Evolutionary conservation across 176 grass and related monocot species (phyloP), one percentile per base, ranked within the genome.

Genomic region (Carex scoparia): DNA sequence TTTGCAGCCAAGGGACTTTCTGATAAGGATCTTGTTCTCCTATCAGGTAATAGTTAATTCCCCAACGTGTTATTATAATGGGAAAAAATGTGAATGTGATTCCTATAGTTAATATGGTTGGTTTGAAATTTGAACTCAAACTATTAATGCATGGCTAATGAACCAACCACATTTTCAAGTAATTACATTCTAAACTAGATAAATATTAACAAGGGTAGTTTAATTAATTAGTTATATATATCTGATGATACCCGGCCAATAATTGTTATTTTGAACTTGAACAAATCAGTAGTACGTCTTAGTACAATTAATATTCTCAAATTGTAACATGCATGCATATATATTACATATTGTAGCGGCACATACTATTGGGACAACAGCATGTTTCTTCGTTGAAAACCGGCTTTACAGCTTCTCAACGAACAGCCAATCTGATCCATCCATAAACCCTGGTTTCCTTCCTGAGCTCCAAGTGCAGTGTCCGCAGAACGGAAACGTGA

Each of bases 351-450:
- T 23, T 23, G 44, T 76, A 94, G 92, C 92, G n/a, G 94, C 94
- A 51, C 94, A 97, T 86, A 97, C 94, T 10, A 93, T 97, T 31
- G 94, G 94, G 5, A 94, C 94, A 7, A 94, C 94, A 46, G 92
- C 94, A 60, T 97, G 94, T 88, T 97, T 97, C 89, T 97, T 97
- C 81, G 59, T 94, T 2, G 85, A 94, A 76, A 83, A 88, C 66
- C 69, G 94, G 3, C 90, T 97, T 3, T 97, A 97, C 87, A 97
- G 80, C 44, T 91, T 90, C 88, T 90, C 90, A 2, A 82, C 89
- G 4, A 61, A 86, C 3, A 81, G 82, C 31, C 89, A 92, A 62
- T 78, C 94, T 0, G 94, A 97, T 81, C 94, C 94, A 5, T 73
- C 84, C 1, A 94, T 97, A 86, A 87, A 88, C 14, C 70, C 49